Evolutionary conservation across 164 flowering plant species (phyloP), one percentile per base, ranked within the genome.

Genomic region (Buxus sempervirens): DNA sequence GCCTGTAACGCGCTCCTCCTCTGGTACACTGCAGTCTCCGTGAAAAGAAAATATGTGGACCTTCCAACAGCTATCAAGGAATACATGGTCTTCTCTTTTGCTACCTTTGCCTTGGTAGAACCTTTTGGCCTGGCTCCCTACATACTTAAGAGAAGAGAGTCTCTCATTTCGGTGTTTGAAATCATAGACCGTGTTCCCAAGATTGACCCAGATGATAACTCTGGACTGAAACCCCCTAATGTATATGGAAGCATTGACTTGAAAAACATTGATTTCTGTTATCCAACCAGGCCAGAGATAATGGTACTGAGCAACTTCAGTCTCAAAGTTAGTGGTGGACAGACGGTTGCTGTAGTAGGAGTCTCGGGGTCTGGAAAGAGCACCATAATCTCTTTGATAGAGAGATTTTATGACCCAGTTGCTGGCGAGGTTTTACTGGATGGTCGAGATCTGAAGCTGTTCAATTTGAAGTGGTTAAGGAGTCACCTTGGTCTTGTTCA

Each of bases 71-170:
- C 96, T 73, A 80, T 95, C 70, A 92, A 90, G 78, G 97, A 85
- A 73, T 95, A 88, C 73, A 90, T 92, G 87, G 98, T 95, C 4
- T 92, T 95, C 80, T 90, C 98, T 23, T 92, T 95, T 77, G 97
- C 98, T 6, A 88, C 98, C 27, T 95, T 95, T 80, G 99, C 99
- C 20, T 79, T 95, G 25, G 99, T 92, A 72, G 99, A 95, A 75
- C 98, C 99, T 18, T 95, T 95, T 77, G 99, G 98, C 26, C 80
- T 95, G 81, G 98, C 99, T 62, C 99, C 99, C 1, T 92, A 92
- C 80, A 92, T 95, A 61, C 96, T 95, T 21, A 92, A 88, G 70
- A 81, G 98, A 18, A 84, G 97, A 1, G 85, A 88, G 22, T 90
- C 98, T 15, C 89, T 95, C 36, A 78, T 57, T 58, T 95, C 97